Evolutionary conservation across 78 protist species (phyloP).

Genomic region (Dictyostelium capitatum): DNA sequence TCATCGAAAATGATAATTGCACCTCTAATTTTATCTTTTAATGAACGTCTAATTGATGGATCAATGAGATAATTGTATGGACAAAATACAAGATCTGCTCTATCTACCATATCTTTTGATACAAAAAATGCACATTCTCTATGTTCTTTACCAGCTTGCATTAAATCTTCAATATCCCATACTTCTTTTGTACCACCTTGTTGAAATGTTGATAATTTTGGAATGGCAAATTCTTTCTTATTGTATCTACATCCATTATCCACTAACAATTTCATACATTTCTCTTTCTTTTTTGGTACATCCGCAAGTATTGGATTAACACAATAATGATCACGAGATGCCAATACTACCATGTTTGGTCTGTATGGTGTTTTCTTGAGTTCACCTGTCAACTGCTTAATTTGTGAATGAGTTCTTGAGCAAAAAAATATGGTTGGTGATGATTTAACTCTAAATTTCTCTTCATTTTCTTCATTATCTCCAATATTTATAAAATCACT

Average conservation of each 20-base stretch:
- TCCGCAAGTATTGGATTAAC: conserved; percentile 84
- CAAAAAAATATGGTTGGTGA: conserved; percentile 90
- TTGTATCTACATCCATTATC: conserved; percentile 27
- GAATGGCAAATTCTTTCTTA: not conserved
- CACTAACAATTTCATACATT: conserved; percentile 9
- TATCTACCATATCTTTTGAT: conserved; percentile 34
- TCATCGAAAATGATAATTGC: conserved; percentile 93
- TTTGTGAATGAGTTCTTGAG: conserved; percentile 98
- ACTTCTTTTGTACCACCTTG: conserved; percentile 15
- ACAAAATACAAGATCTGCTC: conserved; percentile 92
- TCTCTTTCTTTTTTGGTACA: conserved; percentile 15
- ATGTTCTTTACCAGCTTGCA: conserved; percentile 13
- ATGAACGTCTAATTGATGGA: conserved; percentile 49
- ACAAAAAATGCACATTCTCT: conserved; percentile 96
- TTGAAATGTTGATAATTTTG: not conserved
- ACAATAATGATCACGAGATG: conserved; percentile 95
- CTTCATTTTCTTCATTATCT: not conserved
- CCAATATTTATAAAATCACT: not conserved
- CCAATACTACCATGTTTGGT: conserved; percentile 86
- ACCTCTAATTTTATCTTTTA: conserved; percentile 12
- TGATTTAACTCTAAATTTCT: not conserved
- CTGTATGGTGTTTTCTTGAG: conserved; percentile 87
- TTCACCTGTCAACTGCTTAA: conserved; percentile 95
- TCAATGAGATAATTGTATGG: conserved; percentile 99
- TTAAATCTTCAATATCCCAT: conserved; percentile 94